A percentile compares a stretch with the other conserved stretches of the same genome.
Evolutionary conservation across 2,329 filamentous ascomycete species (phyloP).

Genomic region (Colletotrichum somersetense): DNA sequence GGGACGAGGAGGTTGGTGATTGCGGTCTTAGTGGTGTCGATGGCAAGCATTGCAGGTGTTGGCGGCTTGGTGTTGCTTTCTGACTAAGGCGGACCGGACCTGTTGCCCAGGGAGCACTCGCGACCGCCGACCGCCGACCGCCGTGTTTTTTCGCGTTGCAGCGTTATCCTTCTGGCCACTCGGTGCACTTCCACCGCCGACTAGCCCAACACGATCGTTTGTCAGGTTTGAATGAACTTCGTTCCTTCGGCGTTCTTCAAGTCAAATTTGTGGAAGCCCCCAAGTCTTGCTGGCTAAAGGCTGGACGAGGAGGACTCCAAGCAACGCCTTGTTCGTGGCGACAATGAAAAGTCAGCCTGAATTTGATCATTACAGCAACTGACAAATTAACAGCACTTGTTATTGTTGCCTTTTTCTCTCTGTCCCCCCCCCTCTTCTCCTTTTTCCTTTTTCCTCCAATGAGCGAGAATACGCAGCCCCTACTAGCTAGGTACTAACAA

Average conservation of each 20-base stretch:
- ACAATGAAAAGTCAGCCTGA: background rate
- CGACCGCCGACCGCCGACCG: conserved; percentile 11
- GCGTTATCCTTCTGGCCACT: background rate
- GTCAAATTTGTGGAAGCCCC: background rate
- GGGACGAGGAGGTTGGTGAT: conserved; percentile 40
- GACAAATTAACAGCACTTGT: background rate
- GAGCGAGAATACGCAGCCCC: background rate
- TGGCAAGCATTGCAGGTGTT: conserved; percentile 23
- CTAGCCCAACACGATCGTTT: conserved; percentile 5
- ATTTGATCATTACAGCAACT: background rate
- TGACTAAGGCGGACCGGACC: conserved; percentile 31
- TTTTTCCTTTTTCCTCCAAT: background rate
- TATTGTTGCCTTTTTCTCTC: no score
- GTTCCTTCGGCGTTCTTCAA: background rate
- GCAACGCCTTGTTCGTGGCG: background rate
- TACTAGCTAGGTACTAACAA: background rate
- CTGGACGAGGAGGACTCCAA: background rate
- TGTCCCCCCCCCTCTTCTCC: background rate
- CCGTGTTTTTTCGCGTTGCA: conserved; percentile 39
- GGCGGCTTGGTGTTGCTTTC: conserved; percentile 35
- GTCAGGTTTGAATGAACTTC: no score
- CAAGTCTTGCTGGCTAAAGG: background rate
- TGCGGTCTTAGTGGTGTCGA: conserved; percentile 35
- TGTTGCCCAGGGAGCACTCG: conserved; percentile 34
- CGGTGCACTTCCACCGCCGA: conserved; percentile 19